phyloP scores from a whole-genome alignment of 2,329 filamentous ascomycete genomes.

The Hymenoscyphus occultus region DNA sequence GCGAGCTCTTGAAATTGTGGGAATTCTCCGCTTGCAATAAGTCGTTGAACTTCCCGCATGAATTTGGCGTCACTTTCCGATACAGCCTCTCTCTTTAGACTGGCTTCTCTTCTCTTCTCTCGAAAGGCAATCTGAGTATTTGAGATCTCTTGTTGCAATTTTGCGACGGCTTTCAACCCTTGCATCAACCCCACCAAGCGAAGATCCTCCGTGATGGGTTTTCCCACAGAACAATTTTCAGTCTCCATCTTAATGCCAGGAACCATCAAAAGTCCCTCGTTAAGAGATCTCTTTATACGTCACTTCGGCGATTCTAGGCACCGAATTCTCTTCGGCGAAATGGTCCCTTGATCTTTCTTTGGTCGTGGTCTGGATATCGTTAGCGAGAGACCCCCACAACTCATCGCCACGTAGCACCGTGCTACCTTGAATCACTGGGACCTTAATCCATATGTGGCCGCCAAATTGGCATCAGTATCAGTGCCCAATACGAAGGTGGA shows the following conservation, averaged over 20 bases:
- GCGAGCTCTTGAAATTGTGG: conserved; percentile 18
- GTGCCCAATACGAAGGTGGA: neutral
- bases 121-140: conserved; percentile 23
- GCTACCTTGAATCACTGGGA: neutral
- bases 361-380: conserved; percentile 2
- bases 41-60: conserved; percentile 27
- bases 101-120: conserved; percentile 27
- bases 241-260: neutral
- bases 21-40: conserved; percentile 19
- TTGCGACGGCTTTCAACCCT: conserved; percentile 15
- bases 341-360: neutral
- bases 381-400: neutral
- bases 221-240: conserved; percentile 5
- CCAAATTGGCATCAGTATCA: neutral
- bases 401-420: conserved; percentile 4
- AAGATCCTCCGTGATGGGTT: conserved; percentile 7
- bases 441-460: neutral
- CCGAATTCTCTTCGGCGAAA: neutral
- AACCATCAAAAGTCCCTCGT: neutral
- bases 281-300: neutral
- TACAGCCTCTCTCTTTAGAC: conserved; percentile 22
- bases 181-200: conserved; percentile 22
- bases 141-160: conserved; percentile 20
- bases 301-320: neutral
- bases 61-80: conserved; percentile 26